Percentiles rank a stretch among this genome's conserved stretches.
phyloP scores from a whole-genome alignment of 129 eudicot species.

The Apium graveolens region DNA sequence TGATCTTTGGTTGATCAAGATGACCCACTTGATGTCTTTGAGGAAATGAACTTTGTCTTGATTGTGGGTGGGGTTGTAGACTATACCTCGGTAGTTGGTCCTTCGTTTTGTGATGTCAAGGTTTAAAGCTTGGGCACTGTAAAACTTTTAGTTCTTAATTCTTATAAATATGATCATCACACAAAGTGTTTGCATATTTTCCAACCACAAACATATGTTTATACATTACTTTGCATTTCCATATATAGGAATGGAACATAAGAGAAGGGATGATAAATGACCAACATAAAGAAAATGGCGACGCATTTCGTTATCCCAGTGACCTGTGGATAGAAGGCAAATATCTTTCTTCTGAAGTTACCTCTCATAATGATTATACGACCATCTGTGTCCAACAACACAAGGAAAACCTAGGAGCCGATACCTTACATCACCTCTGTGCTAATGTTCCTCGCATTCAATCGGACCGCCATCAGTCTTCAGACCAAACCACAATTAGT shows the following conservation, averaged over 20 bases:
- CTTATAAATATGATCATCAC: neutral
- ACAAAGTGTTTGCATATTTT: slow-evolving; percentile 1
- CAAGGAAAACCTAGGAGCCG: slow-evolving; percentile 27
- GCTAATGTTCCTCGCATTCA: slow-evolving; percentile 23
- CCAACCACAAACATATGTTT: neutral
- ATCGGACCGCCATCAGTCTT: slow-evolving; percentile 28
- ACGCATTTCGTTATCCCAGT: slow-evolving; percentile 23
- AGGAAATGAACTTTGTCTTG: neutral
- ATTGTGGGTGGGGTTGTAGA: neutral
- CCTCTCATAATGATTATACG: slow-evolving; percentile 25
- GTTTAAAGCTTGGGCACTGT: neutral
- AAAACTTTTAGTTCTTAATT: neutral
- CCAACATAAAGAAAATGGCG: slow-evolving; percentile 21
- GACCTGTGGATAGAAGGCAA: slow-evolving; percentile 24
- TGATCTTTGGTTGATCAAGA: neutral
- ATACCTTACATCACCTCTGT: slow-evolving; percentile 34
- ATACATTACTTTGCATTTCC: slow-evolving; percentile 15
- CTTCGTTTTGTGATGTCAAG: neutral
- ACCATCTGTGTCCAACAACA: slow-evolving; percentile 24
- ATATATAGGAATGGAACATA: slow-evolving; percentile 32
- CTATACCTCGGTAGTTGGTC: neutral
- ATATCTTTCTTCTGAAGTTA: slow-evolving; percentile 22
- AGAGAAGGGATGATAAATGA: slow-evolving; percentile 34
- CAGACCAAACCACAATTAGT: slow-evolving; percentile 24
- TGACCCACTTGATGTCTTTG: neutral